Percentiles rank a stretch among this genome's conserved stretches.
Evolutionary conservation across 148 eudicot genomes (phyloP).

Genomic region (Rhododendron williamsianum): DNA sequence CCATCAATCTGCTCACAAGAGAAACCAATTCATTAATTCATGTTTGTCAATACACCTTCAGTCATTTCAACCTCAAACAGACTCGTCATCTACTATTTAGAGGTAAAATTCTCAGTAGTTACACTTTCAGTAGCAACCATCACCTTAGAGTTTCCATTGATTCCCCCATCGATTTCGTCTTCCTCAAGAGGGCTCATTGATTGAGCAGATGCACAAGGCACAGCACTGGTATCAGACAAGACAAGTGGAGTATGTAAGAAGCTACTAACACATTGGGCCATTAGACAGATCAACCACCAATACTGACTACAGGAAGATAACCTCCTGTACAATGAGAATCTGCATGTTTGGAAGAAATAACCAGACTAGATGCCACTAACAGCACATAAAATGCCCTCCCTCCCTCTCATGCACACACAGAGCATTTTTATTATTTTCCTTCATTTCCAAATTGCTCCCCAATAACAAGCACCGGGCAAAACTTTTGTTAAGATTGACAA

Average conservation of each 20-base stretch:
- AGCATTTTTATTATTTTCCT: neutral
- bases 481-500: neutral
- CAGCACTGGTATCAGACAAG: conserved; percentile 41
- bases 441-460: neutral
- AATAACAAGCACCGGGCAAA: neutral
- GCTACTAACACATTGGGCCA: neutral
- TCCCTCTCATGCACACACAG: neutral
- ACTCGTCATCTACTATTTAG: neutral
- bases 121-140: conserved; percentile 17
- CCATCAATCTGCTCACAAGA: conserved; percentile 25
- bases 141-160: conserved; percentile 25
- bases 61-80: neutral
- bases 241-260: conserved; percentile 8
- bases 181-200: conserved; percentile 34
- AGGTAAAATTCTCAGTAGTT: conserved; percentile 1
- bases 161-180: conserved; percentile 36
- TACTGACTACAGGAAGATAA: neutral
- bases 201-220: conserved; percentile 37
- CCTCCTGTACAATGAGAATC: neutral
- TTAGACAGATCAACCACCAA: neutral
- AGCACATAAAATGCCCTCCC: neutral
- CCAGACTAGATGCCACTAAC: neutral
- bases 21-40: neutral
- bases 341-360: neutral
- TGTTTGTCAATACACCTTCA: neutral